Conservation (phyloP, 257 asterid genomes). For the Solanum phureja region DNA sequence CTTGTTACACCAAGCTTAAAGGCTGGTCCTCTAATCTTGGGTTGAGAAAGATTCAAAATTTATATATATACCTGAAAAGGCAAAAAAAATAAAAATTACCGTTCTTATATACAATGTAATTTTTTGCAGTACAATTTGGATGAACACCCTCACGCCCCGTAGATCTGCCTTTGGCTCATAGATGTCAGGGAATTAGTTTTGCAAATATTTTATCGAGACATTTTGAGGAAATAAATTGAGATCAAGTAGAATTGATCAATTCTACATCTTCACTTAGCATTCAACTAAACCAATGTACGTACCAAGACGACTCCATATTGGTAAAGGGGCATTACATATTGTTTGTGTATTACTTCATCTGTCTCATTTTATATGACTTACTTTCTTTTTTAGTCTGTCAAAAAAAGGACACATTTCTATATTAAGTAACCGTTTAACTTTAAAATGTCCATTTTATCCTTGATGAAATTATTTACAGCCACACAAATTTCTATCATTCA, state of each 20-base stretch:
- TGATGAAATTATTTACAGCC: too few relatives aligned
- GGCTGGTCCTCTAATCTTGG: neutral
- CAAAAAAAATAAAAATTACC: too few relatives aligned
- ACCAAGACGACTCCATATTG: neutral
- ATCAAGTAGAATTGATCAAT: neutral
- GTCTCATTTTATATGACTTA: neutral
- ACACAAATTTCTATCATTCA: too few relatives aligned
- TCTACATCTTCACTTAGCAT: neutral
- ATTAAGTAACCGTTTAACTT: too few relatives aligned
- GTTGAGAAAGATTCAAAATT: neutral
- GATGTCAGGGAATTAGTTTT: neutral
- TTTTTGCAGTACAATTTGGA: neutral
- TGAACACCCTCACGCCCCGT: neutral
- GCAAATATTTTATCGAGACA: neutral
- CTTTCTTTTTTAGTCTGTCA: accelerated
- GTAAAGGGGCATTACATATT: neutral
- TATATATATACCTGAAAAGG: neutral
- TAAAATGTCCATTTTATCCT: too few relatives aligned
- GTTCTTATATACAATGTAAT: too few relatives aligned
- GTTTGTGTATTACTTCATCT: neutral
- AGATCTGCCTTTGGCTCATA: neutral
- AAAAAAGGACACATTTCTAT: too few relatives aligned
- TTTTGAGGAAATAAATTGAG: neutral
- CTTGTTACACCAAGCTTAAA: neutral
- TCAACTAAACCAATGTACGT: neutral